These are phyloP conservation scores for Fusarium xyrophilum DNA, from an alignment of 2,329 filamentous ascomycete genomes.

Conservation along the genomic window DNA sequence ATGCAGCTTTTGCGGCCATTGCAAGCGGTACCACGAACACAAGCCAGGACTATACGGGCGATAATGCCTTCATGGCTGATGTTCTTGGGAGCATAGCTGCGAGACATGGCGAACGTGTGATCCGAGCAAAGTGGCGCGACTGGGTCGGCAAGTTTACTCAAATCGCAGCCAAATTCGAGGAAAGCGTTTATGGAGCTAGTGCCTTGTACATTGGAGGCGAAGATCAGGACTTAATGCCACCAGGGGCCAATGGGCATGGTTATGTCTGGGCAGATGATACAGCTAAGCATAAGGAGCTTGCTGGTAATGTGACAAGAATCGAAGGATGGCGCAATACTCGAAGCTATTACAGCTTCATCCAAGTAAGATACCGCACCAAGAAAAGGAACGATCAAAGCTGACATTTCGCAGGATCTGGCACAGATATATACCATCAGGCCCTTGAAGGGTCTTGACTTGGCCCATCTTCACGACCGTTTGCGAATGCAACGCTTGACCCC, in stretches of 20 bases:
- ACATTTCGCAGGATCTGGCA: constrained; percentile 64
- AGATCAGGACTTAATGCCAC: constrained; percentile 66
- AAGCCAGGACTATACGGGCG: constrained; percentile 77
- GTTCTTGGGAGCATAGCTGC: constrained; percentile 83
- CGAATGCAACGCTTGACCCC: constrained; percentile 80
- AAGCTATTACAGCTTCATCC: constrained; percentile 94
- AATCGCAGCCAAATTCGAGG: constrained; percentile 92
- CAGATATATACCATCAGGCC: constrained; percentile 70
- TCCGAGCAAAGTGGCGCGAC: constrained; percentile 90
- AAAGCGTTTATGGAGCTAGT: constrained; percentile 91
- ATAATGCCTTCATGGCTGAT: constrained; percentile 86
- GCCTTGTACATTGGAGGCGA: constrained; percentile 85
- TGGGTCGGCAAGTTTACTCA: constrained; percentile 96
- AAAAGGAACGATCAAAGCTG: not conserved
- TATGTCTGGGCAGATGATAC: constrained; percentile 93
- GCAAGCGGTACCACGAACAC: constrained; percentile 52
- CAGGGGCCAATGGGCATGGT: constrained; percentile 78
- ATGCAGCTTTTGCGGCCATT: constrained; percentile 62
- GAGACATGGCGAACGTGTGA: constrained; percentile 86
- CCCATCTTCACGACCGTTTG: constrained; percentile 91
- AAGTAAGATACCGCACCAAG: constrained; percentile 57
- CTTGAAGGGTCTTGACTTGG: constrained; percentile 82
- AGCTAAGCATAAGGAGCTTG: constrained; percentile 82
- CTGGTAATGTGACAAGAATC: constrained; percentile 89
- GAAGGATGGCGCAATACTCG: constrained; percentile 97